phyloP scores from a whole-genome alignment of 306 rosid genomes.

The Pyrus pyrifolia region DNA sequence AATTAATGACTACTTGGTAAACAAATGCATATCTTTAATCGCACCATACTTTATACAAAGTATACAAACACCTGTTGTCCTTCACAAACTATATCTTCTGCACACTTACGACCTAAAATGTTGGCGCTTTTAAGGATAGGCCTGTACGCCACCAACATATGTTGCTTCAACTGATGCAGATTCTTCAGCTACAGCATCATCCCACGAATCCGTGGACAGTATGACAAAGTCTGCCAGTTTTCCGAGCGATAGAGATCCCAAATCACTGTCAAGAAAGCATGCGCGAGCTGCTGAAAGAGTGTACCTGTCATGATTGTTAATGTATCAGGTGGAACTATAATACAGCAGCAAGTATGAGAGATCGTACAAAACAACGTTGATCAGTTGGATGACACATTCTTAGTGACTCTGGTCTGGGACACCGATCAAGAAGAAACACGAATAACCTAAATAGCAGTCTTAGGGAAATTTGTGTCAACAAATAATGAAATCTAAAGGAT shows the following conservation, averaged over 20 bases:
- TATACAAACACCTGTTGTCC: too few relatives aligned
- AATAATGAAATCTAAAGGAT: not conserved
- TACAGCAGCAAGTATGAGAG: not conserved
- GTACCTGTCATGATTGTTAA: constrained; percentile 38
- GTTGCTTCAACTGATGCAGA: constrained; percentile 67
- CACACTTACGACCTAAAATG: too few relatives aligned
- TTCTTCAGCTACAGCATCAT: constrained; percentile 42
- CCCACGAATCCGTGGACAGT: constrained; percentile 59
- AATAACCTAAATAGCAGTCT: not conserved
- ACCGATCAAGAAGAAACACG: not conserved
- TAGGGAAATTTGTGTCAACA: not conserved
- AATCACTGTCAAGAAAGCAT: constrained; percentile 62
- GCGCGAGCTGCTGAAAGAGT: constrained; percentile 80
- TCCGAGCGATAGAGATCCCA: constrained; percentile 66
- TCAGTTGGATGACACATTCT: not conserved
- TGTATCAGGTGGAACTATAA: not conserved
- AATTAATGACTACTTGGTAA: too few relatives aligned
- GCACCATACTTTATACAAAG: too few relatives aligned
- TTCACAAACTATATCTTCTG: too few relatives aligned
- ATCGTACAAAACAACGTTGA: not conserved
- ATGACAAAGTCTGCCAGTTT: constrained; percentile 82
- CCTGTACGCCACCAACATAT: constrained; percentile 59
- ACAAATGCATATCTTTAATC: too few relatives aligned
- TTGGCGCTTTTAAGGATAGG: constrained; percentile 46
- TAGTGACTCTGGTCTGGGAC: not conserved